Conservation (phyloP, 2,329 filamentous ascomycete genomes). For the Lecanicillium sp. region DNA sequence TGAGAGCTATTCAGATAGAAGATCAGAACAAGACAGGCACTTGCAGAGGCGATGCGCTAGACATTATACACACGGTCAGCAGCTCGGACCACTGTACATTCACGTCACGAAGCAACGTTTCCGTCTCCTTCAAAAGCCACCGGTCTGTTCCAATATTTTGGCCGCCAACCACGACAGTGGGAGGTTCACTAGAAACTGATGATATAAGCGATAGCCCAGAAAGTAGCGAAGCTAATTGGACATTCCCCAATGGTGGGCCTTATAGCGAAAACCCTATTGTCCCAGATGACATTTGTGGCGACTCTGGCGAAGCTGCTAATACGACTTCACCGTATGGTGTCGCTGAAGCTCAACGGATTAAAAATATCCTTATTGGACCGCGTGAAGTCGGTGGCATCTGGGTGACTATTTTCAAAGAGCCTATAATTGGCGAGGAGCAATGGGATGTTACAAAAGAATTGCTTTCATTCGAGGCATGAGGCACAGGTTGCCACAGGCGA, state of each 20-base stretch:
- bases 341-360: constrained; percentile 17
- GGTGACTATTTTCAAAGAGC: constrained; percentile 21
- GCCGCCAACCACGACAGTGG: constrained; percentile 2
- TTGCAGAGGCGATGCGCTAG: not conserved
- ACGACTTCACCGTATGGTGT: constrained; percentile 21
- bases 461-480: constrained; percentile 5
- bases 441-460: constrained; percentile 23
- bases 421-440: constrained; percentile 13
- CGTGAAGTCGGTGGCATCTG: constrained; percentile 16
- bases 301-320: constrained; percentile 5
- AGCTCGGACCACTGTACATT: no score
- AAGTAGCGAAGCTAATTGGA: no score
- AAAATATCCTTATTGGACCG: constrained; percentile 21
- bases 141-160: constrained; percentile 1
- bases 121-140: constrained; percentile 1
- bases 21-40: constrained; percentile 13
- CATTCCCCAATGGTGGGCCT: no score
- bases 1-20: constrained; percentile 27
- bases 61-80: no score
- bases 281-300: not conserved
- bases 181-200: not conserved
- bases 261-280: no score
- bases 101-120: constrained; percentile 2
- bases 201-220: no score
- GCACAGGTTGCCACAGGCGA: no score